Conservation (phyloP, 768 basidiomycete species). For the Pleurotus pulmonarius region DNA sequence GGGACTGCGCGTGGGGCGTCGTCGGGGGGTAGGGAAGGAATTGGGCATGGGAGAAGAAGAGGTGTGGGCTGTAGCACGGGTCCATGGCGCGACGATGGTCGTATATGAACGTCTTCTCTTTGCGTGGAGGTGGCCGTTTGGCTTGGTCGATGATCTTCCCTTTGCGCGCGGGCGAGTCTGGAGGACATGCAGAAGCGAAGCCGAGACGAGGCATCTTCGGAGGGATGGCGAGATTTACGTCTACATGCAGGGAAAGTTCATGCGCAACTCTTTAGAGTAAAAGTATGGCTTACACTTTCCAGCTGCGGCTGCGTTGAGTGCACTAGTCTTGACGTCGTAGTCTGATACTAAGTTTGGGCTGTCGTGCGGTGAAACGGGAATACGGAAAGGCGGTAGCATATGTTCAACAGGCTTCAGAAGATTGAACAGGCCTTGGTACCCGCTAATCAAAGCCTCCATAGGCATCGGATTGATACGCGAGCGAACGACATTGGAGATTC, state of each 20-base stretch:
- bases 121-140: constrained; percentile 16
- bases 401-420: constrained; percentile 37
- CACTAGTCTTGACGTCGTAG: constrained; percentile 28
- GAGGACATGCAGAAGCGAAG: constrained; percentile 26
- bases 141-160: constrained; percentile 20
- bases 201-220: constrained; percentile 16
- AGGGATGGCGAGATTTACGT: constrained; percentile 15
- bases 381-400: constrained; percentile 42
- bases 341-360: constrained; percentile 37
- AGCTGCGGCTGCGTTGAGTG: constrained; percentile 31
- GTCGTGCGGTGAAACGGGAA: constrained; percentile 49
- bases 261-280: too few relatives aligned
- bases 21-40: constrained; percentile 37
- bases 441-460: constrained; percentile 20
- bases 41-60: constrained; percentile 38
- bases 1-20: constrained; percentile 26
- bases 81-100: constrained; percentile 40
- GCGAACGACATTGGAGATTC: constrained; percentile 2
- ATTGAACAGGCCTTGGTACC: constrained; percentile 30
- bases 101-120: constrained; percentile 36
- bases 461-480: constrained; percentile 26
- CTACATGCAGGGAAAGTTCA: constrained; percentile 8
- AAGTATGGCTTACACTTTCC: constrained; percentile 29
- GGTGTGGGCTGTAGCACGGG: constrained; percentile 34
- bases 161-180: constrained; percentile 23